These are phyloP conservation scores for Aspergillus mulundensis DNA, from an alignment of 495 filamentous ascomycete species.

Conservation along the genomic window DNA sequence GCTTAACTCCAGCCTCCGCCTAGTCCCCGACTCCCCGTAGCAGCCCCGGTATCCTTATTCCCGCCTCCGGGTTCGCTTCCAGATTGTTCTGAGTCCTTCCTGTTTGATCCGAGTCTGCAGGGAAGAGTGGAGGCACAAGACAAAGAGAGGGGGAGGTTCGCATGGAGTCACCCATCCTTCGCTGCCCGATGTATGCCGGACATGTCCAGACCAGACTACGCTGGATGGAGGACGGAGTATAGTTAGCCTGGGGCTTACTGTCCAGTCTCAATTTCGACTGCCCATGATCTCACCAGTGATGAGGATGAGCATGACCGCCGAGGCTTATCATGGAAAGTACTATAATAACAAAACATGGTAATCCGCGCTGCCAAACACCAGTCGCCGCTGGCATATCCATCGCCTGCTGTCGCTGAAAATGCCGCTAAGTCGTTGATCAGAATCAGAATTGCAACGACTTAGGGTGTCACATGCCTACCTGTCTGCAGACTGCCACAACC, in stretches of 20 bases:
- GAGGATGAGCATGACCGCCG: neutral
- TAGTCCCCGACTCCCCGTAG: neutral
- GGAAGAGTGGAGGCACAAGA: neutral
- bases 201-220: neutral
- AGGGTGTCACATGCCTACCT: no score
- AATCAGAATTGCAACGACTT: no score
- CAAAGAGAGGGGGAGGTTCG: neutral
- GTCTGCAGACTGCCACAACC: no score
- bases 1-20: neutral
- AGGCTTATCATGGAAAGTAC: neutral
- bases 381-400: neutral
- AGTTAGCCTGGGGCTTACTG: neutral
- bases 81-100: neutral
- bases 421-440: no score
- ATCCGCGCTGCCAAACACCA: neutral
- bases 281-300: neutral
- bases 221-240: neutral
- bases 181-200: neutral
- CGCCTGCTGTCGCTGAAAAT: conserved; percentile 1
- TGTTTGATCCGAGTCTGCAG: neutral
- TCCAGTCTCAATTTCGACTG: neutral
- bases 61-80: neutral
- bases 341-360: neutral
- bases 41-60: conserved; percentile 2
- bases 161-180: neutral